Base-by-base conservation (phyloP, 2,329 filamentous ascomycete species). In the Aquanectria penicillioides region DNA sequence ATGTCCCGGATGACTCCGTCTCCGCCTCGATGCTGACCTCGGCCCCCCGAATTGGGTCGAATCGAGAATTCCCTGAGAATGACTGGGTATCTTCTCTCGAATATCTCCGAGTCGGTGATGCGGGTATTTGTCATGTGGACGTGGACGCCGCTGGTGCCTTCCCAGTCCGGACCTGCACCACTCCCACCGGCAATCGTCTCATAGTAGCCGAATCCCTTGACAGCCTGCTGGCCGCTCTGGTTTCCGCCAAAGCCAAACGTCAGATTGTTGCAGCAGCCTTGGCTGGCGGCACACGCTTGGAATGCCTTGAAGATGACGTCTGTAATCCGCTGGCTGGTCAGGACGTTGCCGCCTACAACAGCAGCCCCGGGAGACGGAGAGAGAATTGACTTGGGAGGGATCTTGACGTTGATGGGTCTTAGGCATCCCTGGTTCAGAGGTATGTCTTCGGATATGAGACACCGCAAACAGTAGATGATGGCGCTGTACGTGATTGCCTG, bases 381-480 rank as follows among this genome's bases (percentile, higher is more conserved):
- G 6, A 95, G 82, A 73, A 94, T 90, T 6, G 86, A 90, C 61
- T 87, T 87, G 5, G 86, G 84, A 0, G 91, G 90, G 18, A 94
- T 93, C 57, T 83, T 84, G 72, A 94, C 90, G 60, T 87, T 82
- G 62, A 94, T 90, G 0, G 91, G 91, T 58, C 86, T 87, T 20
- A 94, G 77, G 61, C 92, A 94, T 61, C 92, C 92, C 74, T 95
- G 92, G 73, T 95, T 95, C 4, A 95, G 80, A 0, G 92, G 92
- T 7, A 95, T 94, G 62, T 94, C 91, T 68, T 92, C 87, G 8
- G 86, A 89, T 63, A 95, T 93, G 54, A 95, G 81, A 67, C 89
- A 92, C 22, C 92, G 85, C 13, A 95, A 80, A 67, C 91, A 94
- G 80, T 95, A 95, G 64, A 95, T 94, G 65, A 94, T 94, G n/a